Evolutionary conservation across 257 asterid genomes (phyloP).

Genomic region (Thymus quinquecostatus): DNA sequence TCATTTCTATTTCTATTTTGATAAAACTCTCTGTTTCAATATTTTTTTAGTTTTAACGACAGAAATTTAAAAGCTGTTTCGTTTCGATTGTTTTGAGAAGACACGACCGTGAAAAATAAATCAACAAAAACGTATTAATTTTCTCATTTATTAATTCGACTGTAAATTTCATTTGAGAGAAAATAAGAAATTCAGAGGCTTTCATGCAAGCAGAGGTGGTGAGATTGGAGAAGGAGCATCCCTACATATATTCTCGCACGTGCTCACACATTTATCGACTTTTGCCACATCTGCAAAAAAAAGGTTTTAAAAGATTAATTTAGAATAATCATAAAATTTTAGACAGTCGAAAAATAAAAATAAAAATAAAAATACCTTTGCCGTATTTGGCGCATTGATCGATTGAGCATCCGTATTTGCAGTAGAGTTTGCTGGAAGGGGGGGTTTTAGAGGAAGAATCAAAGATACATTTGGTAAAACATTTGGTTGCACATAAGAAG

Average conservation of each 20-base stretch:
- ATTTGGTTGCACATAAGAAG: background rate
- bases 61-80: too few species aligned
- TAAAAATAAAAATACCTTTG: background rate
- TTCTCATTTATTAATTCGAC: too few species aligned
- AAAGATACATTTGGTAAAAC: background rate
- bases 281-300: background rate
- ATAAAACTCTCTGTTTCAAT: too few species aligned
- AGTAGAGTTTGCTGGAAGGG: background rate
- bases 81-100: too few species aligned
- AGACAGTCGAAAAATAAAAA: too few species aligned
- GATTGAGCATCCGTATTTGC: slow-evolving; percentile 5
- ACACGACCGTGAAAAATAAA: too few species aligned
- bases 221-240: background rate
- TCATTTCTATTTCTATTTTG: too few species aligned
- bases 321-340: too few species aligned
- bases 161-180: too few species aligned
- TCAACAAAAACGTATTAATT: too few species aligned
- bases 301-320: background rate
- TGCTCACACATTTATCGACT: background rate
- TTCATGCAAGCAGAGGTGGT: background rate
- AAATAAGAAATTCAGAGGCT: too few species aligned
- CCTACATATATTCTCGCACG: background rate
- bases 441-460: background rate
- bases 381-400: background rate
- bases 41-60: too few species aligned